Evolutionary conservation across 106 monocot genomes (phyloP), one percentile per base, ranked within the genome.

Genomic region (Dendrobium chrysotoxum): DNA sequence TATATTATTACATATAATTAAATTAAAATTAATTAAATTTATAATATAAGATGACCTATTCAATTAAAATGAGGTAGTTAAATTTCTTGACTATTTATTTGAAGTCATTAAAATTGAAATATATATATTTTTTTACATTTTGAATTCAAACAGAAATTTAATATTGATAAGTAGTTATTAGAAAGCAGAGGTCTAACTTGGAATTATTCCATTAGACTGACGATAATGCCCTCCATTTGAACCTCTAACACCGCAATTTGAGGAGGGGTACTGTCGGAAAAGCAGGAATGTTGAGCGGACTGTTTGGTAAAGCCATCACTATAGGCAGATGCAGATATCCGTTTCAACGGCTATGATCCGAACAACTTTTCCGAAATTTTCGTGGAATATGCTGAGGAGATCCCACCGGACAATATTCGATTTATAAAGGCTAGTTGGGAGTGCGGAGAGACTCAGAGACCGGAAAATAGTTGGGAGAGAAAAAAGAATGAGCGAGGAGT

Each of bases 401-500:
- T 70, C 0, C 70, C 35, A 10, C 25, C 16, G 35, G 31, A 15
- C 35, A 4, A 35, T 15, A 0, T 35, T 70, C 31, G 35, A 16
- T 15, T 35, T 35, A 70, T 70, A 70, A 35, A 70, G 13, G 5
- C 9, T 16, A 23, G 4, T 70, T 12, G 31, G 12, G 70, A 70
- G n/a, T 0, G 50, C 30, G 2, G 35, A 31, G 15, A 4, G 70
- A 3, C 35, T 3, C 35, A 35, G 35, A 35, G 35, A 35, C 30
- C 7, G 35, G 23, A 10, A 16, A 35, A 70, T 35, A 70, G 12
- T 4, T 15, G 31, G 31, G 11, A 30, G 31, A 3, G 13, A 35
- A 15, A 70, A 47, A 45, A 76, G 76, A 30, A 85, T 80, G 84
- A 80, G 77, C 72, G 58, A 54, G 28, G 85, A 72, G 11, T 18